Evolutionary conservation across 1,284 basidiomycete species (phyloP).

Genomic region (Cronartium quercuum): DNA sequence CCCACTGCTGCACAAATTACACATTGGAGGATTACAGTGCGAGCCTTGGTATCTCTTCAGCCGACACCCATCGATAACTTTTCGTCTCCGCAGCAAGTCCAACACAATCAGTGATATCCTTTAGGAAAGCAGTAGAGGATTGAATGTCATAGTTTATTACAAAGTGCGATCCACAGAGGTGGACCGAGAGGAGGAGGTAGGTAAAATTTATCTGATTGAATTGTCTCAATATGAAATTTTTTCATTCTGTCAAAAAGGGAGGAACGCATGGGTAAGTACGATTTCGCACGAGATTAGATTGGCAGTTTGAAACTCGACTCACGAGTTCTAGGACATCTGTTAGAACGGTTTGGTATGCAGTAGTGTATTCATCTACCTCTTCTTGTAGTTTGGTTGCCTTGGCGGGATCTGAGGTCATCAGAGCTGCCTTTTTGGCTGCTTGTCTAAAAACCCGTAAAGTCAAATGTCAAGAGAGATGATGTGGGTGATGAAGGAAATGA

Average conservation of each 20-base stretch:
- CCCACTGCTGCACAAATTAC: too few species aligned
- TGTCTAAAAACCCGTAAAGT: neutral
- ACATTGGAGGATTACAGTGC: too few species aligned
- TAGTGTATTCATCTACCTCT: slow-evolving; percentile 35
- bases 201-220: too few species aligned
- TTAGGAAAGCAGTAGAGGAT: too few species aligned
- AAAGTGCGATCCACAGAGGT: too few species aligned
- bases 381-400: slow-evolving; percentile 34
- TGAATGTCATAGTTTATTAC: too few species aligned
- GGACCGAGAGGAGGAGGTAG: too few species aligned
- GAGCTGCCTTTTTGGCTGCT: slow-evolving; percentile 24
- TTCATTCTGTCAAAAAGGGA: neutral
- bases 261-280: neutral
- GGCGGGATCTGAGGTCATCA: slow-evolving; percentile 23
- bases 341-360: slow-evolving; percentile 23
- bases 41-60: too few species aligned
- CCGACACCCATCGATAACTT: too few species aligned
- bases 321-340: slow-evolving; percentile 31
- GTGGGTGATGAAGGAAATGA: neutral
- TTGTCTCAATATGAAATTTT: slow-evolving; percentile 4
- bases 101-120: too few species aligned
- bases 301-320: neutral
- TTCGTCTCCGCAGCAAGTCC: too few species aligned
- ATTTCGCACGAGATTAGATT: neutral
- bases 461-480: neutral